These are phyloP conservation scores for Ophiostoma ulmi DNA, from an alignment of 2,329 filamentous ascomycete genomes.

Conservation along the genomic window DNA sequence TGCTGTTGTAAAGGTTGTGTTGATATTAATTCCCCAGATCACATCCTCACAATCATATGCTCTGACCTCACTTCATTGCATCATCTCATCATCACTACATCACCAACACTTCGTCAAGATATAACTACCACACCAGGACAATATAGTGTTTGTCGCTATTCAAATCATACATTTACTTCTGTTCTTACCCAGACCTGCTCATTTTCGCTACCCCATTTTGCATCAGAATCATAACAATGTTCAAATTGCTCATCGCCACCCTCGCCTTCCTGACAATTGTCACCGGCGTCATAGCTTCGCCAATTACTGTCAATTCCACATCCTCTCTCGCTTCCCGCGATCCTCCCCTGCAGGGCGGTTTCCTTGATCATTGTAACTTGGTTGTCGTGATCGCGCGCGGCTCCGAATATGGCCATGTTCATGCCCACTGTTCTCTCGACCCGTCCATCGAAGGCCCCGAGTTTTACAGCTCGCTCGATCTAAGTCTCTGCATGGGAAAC, in stretches of 20 bases:
- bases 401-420: slow-evolving; percentile 17
- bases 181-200: background rate
- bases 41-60: background rate
- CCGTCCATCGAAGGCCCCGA: background rate
- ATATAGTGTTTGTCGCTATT: too few relatives aligned
- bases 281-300: background rate
- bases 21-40: background rate
- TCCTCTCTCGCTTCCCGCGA: background rate
- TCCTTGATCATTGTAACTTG: slow-evolving; percentile 18
- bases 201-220: background rate
- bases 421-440: slow-evolving; percentile 17
- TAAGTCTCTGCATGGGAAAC: slow-evolving; percentile 25
- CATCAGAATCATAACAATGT: background rate
- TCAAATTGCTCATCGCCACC: background rate
- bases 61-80: background rate
- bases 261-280: background rate
- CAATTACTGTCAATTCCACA: background rate
- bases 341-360: slow-evolving; percentile 11
- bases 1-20: too few relatives aligned
- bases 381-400: slow-evolving; percentile 10
- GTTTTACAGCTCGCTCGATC: slow-evolving; percentile 18
- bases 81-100: background rate
- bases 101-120: background rate
- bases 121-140: background rate
- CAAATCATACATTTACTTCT: background rate